Evolutionary conservation across 257 asterid genomes (phyloP), one percentile per base, ranked within the genome.

Genomic region (Solanum pinnatisectum): DNA sequence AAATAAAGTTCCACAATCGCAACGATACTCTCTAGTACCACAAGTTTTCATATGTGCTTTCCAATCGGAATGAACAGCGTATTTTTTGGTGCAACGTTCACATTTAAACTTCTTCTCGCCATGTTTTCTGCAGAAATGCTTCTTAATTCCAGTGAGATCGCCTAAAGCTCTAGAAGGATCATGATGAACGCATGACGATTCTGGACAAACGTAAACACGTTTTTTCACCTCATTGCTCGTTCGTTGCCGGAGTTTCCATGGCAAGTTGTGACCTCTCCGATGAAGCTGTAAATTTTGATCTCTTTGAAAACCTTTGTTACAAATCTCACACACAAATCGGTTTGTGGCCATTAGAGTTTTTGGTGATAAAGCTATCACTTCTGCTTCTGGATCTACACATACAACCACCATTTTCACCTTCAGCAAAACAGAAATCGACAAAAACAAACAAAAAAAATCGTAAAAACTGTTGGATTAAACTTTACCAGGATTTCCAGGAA

Each of bases 401-500:
- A 20, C 7, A 84, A 15, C 9, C 14, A 46, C 5, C 18, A 15
- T n/a, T 76, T 71, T 74, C 70, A 70, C 40, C 32, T 33, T 36
- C 3, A 87, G 60, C 30, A 6, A 74, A 52, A 68, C n/a, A 33
- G 40, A 71, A 32, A 71, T 71, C 42, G 13, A 9, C 11, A 71
- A 32, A 14, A 70, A 14, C 59, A 52, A 16, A 63, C 5, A 63
- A 11, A 65, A 35, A 30, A 36, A 36, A 1, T 1, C 4, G 42
- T 35, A 30, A 3, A 18, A 35, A 32, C 14, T 77, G 22, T 39
- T 25, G 3, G 82, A 35, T 63, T 63, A 0, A 1, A 14, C 10
- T 52, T 90, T 92, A 95, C 99, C 99, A 8, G 99, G 99, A 95
- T 93, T 97, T 90, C 99, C 99, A 14, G 99, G 99, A 5, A 95